A percentile compares a stretch with the other conserved stretches of the same genome.
Conservation (phyloP, 768 basidiomycete species). For the Suillus ampliporus region DNA sequence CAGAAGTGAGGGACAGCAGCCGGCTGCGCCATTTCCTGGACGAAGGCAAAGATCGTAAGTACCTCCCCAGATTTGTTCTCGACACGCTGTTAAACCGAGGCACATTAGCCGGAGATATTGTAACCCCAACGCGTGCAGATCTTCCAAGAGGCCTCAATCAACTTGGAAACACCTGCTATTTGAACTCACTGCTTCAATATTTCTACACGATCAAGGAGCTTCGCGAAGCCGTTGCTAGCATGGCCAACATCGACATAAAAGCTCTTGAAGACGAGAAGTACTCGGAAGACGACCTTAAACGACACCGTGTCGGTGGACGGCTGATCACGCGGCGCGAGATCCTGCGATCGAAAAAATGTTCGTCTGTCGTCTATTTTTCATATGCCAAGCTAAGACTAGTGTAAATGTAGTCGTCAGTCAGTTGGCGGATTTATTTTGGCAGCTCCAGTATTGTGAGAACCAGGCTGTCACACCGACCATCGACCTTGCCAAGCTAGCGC, state of each 20-base stretch:
- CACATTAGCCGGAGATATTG: conserved; percentile 66
- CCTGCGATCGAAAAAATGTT: conserved; percentile 84
- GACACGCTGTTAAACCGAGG: conserved; percentile 12
- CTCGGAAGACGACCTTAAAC: conserved; percentile 80
- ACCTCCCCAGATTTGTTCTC: background rate
- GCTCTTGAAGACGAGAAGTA: conserved; percentile 70
- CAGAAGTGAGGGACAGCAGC: conserved; percentile 75
- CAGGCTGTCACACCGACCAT: conserved; percentile 81
- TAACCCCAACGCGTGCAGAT: conserved; percentile 58
- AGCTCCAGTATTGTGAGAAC: conserved; percentile 69
- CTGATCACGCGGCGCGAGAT: conserved; percentile 83
- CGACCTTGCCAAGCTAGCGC: conserved; percentile 89
- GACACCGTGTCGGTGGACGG: conserved; percentile 87
- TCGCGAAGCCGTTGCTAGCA: conserved; percentile 70
- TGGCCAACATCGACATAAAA: conserved; percentile 61
- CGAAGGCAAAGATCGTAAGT: conserved; percentile 79
- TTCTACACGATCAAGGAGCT: conserved; percentile 96
- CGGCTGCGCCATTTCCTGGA: conserved; percentile 68
- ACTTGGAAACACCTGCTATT: conserved; percentile 87
- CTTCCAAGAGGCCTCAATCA: conserved; percentile 88
- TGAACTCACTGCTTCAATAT: conserved; percentile 86
- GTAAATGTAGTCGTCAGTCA: conserved; percentile 70
- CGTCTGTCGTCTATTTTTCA: conserved; percentile 27
- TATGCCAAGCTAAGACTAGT: conserved; percentile 18
- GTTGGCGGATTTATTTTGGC: conserved; percentile 78